A percentile compares a stretch with the other conserved stretches of the same genome.
Evolutionary conservation across 2,329 filamentous ascomycete genomes (phyloP).

Genomic region (Fusarium citri): DNA sequence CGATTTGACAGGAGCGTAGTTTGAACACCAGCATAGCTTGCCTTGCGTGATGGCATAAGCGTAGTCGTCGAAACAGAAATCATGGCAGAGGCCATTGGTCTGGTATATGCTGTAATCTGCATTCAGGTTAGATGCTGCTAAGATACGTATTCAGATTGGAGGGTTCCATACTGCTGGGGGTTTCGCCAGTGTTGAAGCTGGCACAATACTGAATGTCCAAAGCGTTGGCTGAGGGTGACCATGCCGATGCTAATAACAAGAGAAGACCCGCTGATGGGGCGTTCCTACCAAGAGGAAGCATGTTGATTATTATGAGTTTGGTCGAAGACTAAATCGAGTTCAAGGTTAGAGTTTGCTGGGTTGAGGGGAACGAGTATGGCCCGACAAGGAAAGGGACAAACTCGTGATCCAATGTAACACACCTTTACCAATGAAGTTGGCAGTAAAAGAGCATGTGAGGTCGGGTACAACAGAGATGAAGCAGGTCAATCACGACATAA

Average conservation of each 20-base stretch:
- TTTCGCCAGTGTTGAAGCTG: constrained; percentile 52
- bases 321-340: constrained; percentile 20
- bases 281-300: constrained; percentile 40
- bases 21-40: constrained; percentile 78
- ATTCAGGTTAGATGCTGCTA: not conserved
- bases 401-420: constrained; percentile 22
- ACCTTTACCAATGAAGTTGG: constrained; percentile 40
- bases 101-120: constrained; percentile 69
- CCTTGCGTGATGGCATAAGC: constrained; percentile 77
- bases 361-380: not conserved
- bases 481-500: constrained; percentile 43
- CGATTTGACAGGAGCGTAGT: constrained; percentile 68
- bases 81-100: constrained; percentile 75
- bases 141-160: too few species aligned
- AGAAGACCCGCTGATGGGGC: constrained; percentile 36
- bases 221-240: constrained; percentile 40
- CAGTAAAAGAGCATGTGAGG: constrained; percentile 28
- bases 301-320: constrained; percentile 30
- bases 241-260: constrained; percentile 43
- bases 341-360: constrained; percentile 20
- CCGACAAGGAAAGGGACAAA: not conserved
- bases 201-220: constrained; percentile 52
- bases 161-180: constrained; percentile 47
- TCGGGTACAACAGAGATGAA: constrained; percentile 39
- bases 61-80: constrained; percentile 67